Conservation (phyloP, 2,329 filamentous ascomycete genomes). For the Penicillium sp. region DNA sequence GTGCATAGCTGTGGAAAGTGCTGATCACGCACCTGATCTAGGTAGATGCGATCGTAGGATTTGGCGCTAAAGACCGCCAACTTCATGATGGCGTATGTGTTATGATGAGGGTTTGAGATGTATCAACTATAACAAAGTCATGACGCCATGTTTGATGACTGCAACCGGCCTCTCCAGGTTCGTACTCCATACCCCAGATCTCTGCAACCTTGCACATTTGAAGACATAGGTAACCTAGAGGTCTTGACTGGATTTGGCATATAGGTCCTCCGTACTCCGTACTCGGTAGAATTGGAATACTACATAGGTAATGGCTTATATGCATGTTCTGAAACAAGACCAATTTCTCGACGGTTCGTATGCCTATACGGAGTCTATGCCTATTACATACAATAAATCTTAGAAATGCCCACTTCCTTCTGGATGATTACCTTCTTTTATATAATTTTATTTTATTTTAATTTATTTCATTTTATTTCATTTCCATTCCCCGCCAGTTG, state of each 20-base stretch:
- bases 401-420: no score
- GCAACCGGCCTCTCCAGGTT: background rate
- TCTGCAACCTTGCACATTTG: background rate
- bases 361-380: no score
- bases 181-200: background rate
- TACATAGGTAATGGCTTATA: no score
- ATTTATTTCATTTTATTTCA: background rate
- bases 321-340: no score
- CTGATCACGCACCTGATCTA: constrained; percentile 42
- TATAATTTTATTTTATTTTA: no score
- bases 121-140: background rate
- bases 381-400: no score
- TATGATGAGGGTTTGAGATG: background rate
- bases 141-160: constrained; percentile 6
- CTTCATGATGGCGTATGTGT: constrained; percentile 45
- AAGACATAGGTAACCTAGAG: no score
- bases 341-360: no score
- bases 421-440: no score
- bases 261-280: no score
- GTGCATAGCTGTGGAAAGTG: constrained; percentile 42
- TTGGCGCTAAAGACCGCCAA: constrained; percentile 65
- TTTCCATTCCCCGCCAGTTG: background rate
- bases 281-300: no score
- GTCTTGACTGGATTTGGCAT: no score
- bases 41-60: constrained; percentile 59